Conservation (phyloP, 768 basidiomycete genomes). For the Sporobolomyces pararoseus region DNA sequence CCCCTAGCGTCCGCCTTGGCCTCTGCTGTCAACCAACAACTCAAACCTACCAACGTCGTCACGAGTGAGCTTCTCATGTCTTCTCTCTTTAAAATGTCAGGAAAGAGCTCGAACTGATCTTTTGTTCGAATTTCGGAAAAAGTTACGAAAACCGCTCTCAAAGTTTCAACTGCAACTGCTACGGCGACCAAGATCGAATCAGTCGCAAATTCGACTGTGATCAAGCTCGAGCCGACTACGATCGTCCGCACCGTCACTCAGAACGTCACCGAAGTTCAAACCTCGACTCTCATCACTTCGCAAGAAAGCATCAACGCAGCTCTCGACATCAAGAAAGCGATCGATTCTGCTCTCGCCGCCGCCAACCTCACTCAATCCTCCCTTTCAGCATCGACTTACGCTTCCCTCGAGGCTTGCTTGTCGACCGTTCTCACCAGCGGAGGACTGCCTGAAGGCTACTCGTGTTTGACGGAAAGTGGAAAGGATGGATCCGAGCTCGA, state of each 20-base stretch:
- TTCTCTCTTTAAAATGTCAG: no score
- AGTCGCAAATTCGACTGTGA: conserved; percentile 15
- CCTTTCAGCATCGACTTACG: conserved; percentile 31
- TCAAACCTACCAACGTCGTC: conserved; percentile 9
- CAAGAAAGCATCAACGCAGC: conserved; percentile 20
- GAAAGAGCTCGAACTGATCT: neutral
- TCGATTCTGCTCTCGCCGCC: conserved; percentile 41
- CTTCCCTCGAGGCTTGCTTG: conserved; percentile 37
- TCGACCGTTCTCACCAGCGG: conserved; percentile 33
- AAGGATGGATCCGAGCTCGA: conserved; percentile 31
- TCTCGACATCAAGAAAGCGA: conserved; percentile 37
- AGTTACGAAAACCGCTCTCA: conserved; percentile 43
- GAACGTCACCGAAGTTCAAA: conserved; percentile 16
- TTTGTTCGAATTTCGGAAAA: neutral
- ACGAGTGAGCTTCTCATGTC: conserved; percentile 12
- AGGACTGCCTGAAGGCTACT: conserved; percentile 41
- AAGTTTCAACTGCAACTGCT: conserved; percentile 43
- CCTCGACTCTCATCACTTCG: conserved; percentile 32
- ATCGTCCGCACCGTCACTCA: conserved; percentile 21
- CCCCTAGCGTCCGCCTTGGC: neutral
- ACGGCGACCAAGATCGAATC: conserved; percentile 49
- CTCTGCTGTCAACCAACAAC: conserved; percentile 21
- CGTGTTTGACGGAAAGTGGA: conserved; percentile 38
- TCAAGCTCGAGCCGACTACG: conserved; percentile 24
- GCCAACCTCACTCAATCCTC: conserved; percentile 37